Base-by-base conservation (phyloP, 306 rosid species). In the Vigna nakashimae region DNA sequence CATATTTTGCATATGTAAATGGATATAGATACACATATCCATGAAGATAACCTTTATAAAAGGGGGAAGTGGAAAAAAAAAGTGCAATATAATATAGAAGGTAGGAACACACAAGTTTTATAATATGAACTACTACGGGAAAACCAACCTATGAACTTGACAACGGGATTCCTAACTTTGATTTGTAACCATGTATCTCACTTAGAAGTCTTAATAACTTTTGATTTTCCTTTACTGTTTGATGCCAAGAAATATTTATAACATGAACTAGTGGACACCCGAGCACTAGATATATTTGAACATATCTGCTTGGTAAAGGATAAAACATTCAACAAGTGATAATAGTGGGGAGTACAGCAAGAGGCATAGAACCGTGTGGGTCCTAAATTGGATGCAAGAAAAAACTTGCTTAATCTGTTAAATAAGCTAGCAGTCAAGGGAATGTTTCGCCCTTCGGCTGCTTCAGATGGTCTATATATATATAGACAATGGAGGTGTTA, bases 351-450 rank as follows among this genome's bases (percentile, higher is more conserved):
- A 46, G 40, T 67, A 59, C 68, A 76, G 3, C 36, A 71, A 71
- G 79, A 49, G 57, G 78, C 78, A 67, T 52, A 69, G 72, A 48
- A 36, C 17, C 10, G 30, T 65, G 84, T 60, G 82, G 86, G 89
- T 75, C 78, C 89, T 59, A 64, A 65, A 62, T 20, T 52, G 36
- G 81, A 73, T 68, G 69, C 26, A 4, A 63, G 69, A 76, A 59
- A 64, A 76, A 58, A 75, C 36, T 77, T 85, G 90, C 75, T 69
- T 67, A 79, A 71, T 80, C 82, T 55, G 81, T 79, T 28, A 70
- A 67, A 79, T 76, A 80, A 56, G 34, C 56, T 30, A 17, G 62
- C 24, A 17, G 75, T 45, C 67, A 56, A 80, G 67, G 82, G 73
- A 48, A 82, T 68, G 83, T 85, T 73, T 85, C 71, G 7, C 65